These are phyloP conservation scores for Neurospora sp. DNA, from an alignment of 495 filamentous ascomycete genomes.

Conservation along the genomic window DNA sequence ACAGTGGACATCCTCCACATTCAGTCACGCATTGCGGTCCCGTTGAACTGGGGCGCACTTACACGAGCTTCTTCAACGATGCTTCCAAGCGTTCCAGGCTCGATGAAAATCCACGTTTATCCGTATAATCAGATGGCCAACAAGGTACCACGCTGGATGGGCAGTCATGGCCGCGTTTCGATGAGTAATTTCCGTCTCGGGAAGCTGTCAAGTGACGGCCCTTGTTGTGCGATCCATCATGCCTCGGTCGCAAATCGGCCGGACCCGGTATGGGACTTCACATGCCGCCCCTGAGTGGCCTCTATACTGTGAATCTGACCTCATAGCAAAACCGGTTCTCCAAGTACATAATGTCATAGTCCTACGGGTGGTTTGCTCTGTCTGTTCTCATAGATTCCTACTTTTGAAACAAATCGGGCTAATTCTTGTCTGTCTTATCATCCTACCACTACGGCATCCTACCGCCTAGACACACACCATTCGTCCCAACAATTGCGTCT, in stretches of 20 bases:
- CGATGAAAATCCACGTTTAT: background rate
- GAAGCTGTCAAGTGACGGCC: background rate
- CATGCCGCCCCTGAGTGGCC: background rate
- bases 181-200: background rate
- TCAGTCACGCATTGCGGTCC: background rate
- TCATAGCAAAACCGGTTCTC: background rate
- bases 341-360: background rate
- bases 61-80: background rate
- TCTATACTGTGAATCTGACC: background rate
- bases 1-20: background rate
- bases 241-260: background rate
- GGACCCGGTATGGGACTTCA: background rate
- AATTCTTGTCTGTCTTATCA: background rate
- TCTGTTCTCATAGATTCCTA: background rate
- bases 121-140: background rate
- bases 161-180: background rate
- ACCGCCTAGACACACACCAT: background rate
- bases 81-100: background rate
- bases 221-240: background rate
- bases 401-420: background rate
- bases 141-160: background rate
- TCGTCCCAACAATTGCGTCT: background rate
- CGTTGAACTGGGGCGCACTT: background rate
- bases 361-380: background rate
- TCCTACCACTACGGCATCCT: background rate